Percentiles rank a stretch among this genome's conserved stretches.
phyloP scores from a whole-genome alignment of 441 rosid genomes.

The Eutrema salsugineum region DNA sequence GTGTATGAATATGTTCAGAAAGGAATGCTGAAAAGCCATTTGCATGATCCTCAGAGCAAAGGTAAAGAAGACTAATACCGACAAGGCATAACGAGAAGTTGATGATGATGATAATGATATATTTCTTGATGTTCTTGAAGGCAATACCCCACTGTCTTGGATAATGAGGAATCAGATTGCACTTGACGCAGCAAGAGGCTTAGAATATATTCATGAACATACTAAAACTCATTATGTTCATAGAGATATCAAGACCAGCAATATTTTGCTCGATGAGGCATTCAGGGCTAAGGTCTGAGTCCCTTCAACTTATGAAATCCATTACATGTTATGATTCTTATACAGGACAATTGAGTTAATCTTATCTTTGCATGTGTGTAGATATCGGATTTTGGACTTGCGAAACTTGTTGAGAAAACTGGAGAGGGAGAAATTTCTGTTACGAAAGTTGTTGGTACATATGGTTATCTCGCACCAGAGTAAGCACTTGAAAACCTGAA shows the following conservation, averaged over 20 bases:
- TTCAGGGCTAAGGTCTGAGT: slow-evolving; percentile 82
- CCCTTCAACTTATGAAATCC: neutral
- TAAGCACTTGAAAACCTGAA: slow-evolving; percentile 36
- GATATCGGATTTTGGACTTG: slow-evolving; percentile 98
- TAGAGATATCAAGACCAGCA: slow-evolving; percentile 93
- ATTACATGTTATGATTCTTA: slow-evolving; percentile 2
- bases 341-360: neutral
- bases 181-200: slow-evolving; percentile 90
- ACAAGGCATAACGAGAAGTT: neutral
- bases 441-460: slow-evolving; percentile 98
- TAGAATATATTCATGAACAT: slow-evolving; percentile 96
- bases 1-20: slow-evolving; percentile 92
- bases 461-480: slow-evolving; percentile 97
- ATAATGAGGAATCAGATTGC: slow-evolving; percentile 91
- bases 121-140: slow-evolving; percentile 36
- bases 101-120: neutral
- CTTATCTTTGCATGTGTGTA: slow-evolving; percentile 21
- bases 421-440: slow-evolving; percentile 80
- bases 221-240: slow-evolving; percentile 95
- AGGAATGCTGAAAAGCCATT: slow-evolving; percentile 80
- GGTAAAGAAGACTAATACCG: slow-evolving; percentile 41
- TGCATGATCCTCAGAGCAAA: slow-evolving; percentile 89
- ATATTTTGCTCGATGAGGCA: slow-evolving; percentile 83
- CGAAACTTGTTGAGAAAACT: slow-evolving; percentile 79
- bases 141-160: slow-evolving; percentile 88